Evolutionary conservation across 768 basidiomycete genomes (phyloP).

Genomic region (Hericium rajendrae): DNA sequence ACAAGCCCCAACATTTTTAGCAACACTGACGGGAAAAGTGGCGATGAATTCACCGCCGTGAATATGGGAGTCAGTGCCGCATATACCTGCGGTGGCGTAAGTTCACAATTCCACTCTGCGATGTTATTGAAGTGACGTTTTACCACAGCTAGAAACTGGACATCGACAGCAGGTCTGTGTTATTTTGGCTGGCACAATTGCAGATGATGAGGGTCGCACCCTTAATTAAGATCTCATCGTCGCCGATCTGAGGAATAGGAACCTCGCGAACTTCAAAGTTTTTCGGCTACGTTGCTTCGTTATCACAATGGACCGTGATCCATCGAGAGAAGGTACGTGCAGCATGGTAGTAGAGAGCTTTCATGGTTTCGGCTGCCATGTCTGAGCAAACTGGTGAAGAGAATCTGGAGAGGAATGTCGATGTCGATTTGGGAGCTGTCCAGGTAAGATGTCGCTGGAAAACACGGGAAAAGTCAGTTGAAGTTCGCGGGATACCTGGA

Average conservation of each 20-base stretch:
- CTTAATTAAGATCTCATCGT: neutral
- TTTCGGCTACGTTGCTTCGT: neutral
- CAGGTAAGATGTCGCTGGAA: neutral
- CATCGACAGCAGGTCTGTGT: neutral
- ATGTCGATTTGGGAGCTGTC: neutral
- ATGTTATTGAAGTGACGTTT: neutral
- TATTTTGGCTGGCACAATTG: neutral
- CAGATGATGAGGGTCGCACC: neutral
- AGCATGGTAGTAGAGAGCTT: neutral
- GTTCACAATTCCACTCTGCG: neutral
- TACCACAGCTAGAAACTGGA: neutral
- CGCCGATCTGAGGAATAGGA: neutral
- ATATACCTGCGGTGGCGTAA: conserved; percentile 35
- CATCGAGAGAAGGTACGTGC: neutral
- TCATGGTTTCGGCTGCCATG: neutral
- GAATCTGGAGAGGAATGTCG: neutral
- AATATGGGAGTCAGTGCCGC: conserved; percentile 61
- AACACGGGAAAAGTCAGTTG: neutral
- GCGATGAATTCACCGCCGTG: conserved; percentile 60
- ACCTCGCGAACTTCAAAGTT: neutral
- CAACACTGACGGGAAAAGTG: conserved; percentile 47
- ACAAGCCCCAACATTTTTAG: neutral
- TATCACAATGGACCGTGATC: neutral
- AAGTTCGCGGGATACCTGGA: too few relatives aligned
- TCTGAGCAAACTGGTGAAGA: neutral